Percentiles rank a stretch among this genome's conserved stretches.
Evolutionary conservation across 345 rosid genomes (phyloP).

Genomic region (Aurinia saxatilis): DNA sequence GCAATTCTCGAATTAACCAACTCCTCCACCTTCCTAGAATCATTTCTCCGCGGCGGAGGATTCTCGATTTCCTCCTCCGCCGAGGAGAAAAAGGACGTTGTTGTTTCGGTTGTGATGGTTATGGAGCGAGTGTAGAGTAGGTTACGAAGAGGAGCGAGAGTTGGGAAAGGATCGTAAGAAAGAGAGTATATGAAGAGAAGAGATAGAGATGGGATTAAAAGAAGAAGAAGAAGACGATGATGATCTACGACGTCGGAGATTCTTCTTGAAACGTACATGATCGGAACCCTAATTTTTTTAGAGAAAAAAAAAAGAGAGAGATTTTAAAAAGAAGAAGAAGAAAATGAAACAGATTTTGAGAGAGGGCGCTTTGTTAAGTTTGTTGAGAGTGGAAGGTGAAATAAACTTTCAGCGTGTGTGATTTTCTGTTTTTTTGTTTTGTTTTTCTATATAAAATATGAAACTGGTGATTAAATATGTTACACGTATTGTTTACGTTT

Average conservation of each 20-base stretch:
- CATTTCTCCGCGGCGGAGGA: not conserved
- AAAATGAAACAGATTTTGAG: not conserved
- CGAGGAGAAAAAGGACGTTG: not conserved
- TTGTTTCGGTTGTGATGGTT: not conserved
- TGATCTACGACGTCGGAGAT: constrained; percentile 44
- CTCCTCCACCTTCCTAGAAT: not conserved
- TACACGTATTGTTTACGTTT: not conserved
- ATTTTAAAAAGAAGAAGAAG: not conserved
- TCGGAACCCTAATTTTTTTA: not conserved
- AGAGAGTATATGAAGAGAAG: constrained; percentile 25
- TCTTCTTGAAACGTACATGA: constrained; percentile 23
- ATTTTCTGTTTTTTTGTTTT: not conserved
- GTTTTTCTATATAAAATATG: not conserved
- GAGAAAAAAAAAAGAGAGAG: not conserved
- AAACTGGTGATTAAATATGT: not conserved
- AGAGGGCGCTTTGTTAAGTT: constrained; percentile 5
- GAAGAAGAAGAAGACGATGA: constrained; percentile 34
- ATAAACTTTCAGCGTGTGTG: constrained; percentile 24
- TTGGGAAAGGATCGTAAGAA: constrained; percentile 19
- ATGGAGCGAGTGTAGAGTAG: constrained; percentile 24
- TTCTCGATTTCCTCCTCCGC: not conserved
- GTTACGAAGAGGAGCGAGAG: constrained; percentile 25
- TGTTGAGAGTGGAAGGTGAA: constrained; percentile 27
- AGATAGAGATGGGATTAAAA: constrained; percentile 26
- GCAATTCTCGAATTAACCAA: constrained; percentile 52